These are phyloP conservation scores for Neurospora sp. DNA, from an alignment of 2,329 filamentous ascomycete genomes.

Conservation along the genomic window DNA sequence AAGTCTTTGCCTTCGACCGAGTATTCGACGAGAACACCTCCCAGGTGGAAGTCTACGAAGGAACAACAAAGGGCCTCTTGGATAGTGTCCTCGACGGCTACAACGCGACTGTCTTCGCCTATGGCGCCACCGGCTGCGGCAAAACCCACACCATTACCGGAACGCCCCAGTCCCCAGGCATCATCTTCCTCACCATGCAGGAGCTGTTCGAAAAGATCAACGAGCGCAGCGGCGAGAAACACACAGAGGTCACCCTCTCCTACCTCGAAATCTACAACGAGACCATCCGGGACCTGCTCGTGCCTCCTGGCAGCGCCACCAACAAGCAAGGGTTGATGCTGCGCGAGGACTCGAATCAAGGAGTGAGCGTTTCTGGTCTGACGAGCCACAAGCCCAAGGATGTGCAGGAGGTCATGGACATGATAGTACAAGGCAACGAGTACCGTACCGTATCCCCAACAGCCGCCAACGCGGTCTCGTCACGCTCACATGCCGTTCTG, in stretches of 20 bases:
- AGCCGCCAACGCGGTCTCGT: conserved; percentile 94
- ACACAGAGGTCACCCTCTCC: conserved; percentile 81
- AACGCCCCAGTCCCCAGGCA: conserved; percentile 83
- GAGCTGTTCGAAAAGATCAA: conserved; percentile 93
- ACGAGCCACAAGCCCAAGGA: conserved; percentile 86
- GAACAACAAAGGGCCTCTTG: conserved; percentile 78
- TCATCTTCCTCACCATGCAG: conserved; percentile 99
- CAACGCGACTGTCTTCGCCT: conserved; percentile 97
- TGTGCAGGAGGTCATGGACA: conserved; percentile 97
- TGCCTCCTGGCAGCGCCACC: conserved; percentile 58
- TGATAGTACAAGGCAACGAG: conserved; percentile 92
- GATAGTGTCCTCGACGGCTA: conserved; percentile 95
- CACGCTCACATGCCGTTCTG: conserved; percentile 89
- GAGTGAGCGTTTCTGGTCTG: conserved; percentile 81
- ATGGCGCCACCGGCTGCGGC: conserved; percentile 93
- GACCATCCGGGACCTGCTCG: conserved; percentile 87
- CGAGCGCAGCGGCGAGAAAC: conserved; percentile 78
- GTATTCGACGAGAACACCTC: conserved; percentile 94
- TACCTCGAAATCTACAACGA: conserved; percentile 99
- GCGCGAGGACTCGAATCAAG: conserved; percentile 86
- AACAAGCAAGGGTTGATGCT: conserved; percentile 74
- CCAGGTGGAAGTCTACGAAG: conserved; percentile 90
- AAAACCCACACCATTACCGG: conserved; percentile 98
- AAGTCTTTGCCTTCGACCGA: conserved; percentile 92
- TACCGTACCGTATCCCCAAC: conserved; percentile 93